phyloP scores from a whole-genome alignment of 73 alveolate species.

The Tetrahymena elliotti region DNA sequence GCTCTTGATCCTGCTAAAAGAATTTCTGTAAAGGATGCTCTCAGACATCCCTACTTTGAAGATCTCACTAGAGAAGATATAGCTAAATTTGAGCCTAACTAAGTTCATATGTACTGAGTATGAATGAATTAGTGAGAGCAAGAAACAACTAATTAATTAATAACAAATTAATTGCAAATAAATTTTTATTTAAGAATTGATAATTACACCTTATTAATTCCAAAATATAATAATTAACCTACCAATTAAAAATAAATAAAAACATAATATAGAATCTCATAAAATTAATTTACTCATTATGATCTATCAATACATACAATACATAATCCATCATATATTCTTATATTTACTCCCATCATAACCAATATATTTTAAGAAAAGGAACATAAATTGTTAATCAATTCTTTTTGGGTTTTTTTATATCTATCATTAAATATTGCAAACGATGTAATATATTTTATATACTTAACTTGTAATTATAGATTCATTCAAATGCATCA shows the following conservation, averaged over 20 bases:
- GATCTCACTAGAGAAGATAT: conserved; percentile 56
- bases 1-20: conserved; percentile 89
- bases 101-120: background rate
- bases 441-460: background rate
- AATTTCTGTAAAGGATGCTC: conserved; percentile 80
- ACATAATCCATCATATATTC: too few relatives aligned
- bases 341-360: background rate
- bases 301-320: too few relatives aligned
- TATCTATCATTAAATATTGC: background rate
- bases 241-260: background rate
- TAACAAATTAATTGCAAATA: background rate
- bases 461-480: background rate
- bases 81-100: conserved; percentile 13
- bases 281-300: background rate
- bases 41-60: conserved; percentile 88
- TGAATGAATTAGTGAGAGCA: too few relatives aligned
- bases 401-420: background rate
- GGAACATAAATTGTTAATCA: background rate
- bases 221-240: background rate
- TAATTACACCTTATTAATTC: background rate
- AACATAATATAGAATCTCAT: background rate
- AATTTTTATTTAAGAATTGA: background rate
- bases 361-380: background rate
- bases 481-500: background rate
- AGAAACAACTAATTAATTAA: background rate